Base-by-base conservation (phyloP, 345 rosid genomes). In the Lumnitzera racemosa region DNA sequence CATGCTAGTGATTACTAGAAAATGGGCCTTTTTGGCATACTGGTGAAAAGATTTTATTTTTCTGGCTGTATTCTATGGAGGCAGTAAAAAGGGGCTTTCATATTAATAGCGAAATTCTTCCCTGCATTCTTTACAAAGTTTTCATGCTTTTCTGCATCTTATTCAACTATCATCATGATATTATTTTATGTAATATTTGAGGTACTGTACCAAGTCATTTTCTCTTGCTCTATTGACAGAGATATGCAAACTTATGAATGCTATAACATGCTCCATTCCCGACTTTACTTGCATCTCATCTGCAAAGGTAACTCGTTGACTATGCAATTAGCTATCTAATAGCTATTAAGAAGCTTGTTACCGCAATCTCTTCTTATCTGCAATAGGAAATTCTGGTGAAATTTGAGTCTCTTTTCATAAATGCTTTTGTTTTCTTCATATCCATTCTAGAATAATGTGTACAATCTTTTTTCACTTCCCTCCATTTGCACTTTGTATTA, bases 201-300 rank as follows among this genome's bases (percentile, higher is more conserved):
- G 24, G 46, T 55, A 36, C 12, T 62, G 49, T 58, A 55, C 70
- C 71, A 58, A 62, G 55, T 47, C 51, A 25, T 24, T 11, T 27
- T 14, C 55, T 54, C 15, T 15, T 25, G 24, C 53, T 60, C 3
- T 55, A 64, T 70, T 54, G 63, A 77, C 97, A 94, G 99, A 78
- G 70, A 78, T 81, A 11, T 84, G 96, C 95, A 86, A 79, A 74
- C 88, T 84, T 56, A 87, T 94, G 96, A 88, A 85, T 79, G 67
- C 70, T 24, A 69, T 90, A 56, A 74, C 81, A 15, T 90, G 95
- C 67, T 80, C 97, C 13, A 80, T 94, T 72, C 99, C 99, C 2
- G 95, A 86, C 63, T 94, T 94, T 70, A 87, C 99, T 4, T 90
- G 97, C 51, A 72, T 90, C 66, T 78, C 97, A 48, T 63, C 99